Evolutionary conservation across 495 filamentous ascomycete genomes (phyloP).

Genomic region (Aspergillus hancockii): DNA sequence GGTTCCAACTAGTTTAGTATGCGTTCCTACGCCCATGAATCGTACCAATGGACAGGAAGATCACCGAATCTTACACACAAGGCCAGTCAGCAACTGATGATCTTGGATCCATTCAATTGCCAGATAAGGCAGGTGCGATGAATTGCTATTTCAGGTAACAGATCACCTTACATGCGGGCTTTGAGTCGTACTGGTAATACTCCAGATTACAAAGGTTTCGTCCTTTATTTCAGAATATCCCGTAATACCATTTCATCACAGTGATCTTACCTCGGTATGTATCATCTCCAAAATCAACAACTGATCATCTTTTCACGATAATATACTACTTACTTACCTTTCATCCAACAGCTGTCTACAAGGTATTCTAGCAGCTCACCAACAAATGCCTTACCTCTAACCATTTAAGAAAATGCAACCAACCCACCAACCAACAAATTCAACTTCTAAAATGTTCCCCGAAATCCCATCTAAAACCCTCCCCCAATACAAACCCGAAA

Average conservation of each 20-base stretch:
- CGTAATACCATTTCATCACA: not conserved
- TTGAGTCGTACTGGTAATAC: too few relatives aligned
- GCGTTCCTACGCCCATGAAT: too few relatives aligned
- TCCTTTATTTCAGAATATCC: not conserved
- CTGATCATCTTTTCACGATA: not conserved
- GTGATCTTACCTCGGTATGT: not conserved
- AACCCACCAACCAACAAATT: not conserved
- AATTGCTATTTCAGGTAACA: too few relatives aligned
- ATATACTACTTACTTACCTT: not conserved
- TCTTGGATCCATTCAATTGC: too few relatives aligned
- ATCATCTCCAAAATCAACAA: not conserved
- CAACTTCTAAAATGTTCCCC: not conserved
- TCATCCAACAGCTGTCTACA: not conserved
- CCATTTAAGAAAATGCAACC: not conserved
- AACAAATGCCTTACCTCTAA: not conserved
- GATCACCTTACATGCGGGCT: too few relatives aligned
- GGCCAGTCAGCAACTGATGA: too few relatives aligned
- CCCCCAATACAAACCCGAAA: constrained; percentile 2
- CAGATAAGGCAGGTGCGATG: too few relatives aligned
- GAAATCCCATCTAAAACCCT: not conserved
- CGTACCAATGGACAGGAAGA: not conserved
- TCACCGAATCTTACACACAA: not conserved
- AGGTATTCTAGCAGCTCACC: too few relatives aligned
- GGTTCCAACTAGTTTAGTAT: not conserved
- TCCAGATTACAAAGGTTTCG: too few relatives aligned